Percentiles rank a stretch among this genome's conserved stretches.
phyloP scores from a whole-genome alignment of 192 early-diverging fungal genomes.

The Backusella tuberculispora region DNA sequence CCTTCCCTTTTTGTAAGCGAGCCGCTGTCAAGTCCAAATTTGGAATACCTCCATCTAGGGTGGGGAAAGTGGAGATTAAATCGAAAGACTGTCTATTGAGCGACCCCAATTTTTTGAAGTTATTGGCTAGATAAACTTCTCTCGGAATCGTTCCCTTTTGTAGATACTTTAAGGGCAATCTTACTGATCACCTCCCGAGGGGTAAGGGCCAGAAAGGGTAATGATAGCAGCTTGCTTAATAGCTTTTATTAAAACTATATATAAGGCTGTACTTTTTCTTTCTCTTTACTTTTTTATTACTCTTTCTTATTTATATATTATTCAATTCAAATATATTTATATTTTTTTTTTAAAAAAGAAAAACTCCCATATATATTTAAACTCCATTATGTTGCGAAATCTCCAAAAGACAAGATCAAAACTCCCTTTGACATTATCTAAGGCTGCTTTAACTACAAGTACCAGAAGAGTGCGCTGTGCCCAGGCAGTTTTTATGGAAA shows the following conservation, averaged over 20 bases:
- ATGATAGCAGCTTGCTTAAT: neutral
- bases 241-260: neutral
- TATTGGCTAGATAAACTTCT: neutral
- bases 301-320: neutral
- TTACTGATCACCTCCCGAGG: conserved; percentile 16
- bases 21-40: conserved; percentile 16
- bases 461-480: conserved; percentile 5
- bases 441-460: conserved; percentile 11
- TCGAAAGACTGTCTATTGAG: neutral
- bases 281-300: neutral
- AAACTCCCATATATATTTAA: neutral
- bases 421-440: conserved; percentile 6
- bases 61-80: conserved; percentile 8
- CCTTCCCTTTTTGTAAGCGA: neutral
- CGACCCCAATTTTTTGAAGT: neutral
- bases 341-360: neutral
- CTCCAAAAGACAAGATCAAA: neutral
- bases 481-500: conserved; percentile 4
- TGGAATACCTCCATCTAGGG: neutral
- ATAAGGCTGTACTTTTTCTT: neutral
- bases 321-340: neutral
- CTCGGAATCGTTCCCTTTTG: conserved; percentile 14
- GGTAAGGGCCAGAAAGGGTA: conserved; percentile 7
- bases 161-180: neutral
- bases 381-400: neutral